Conservation (phyloP, 768 basidiomycete species). For the Rhizopogon sp. region DNA sequence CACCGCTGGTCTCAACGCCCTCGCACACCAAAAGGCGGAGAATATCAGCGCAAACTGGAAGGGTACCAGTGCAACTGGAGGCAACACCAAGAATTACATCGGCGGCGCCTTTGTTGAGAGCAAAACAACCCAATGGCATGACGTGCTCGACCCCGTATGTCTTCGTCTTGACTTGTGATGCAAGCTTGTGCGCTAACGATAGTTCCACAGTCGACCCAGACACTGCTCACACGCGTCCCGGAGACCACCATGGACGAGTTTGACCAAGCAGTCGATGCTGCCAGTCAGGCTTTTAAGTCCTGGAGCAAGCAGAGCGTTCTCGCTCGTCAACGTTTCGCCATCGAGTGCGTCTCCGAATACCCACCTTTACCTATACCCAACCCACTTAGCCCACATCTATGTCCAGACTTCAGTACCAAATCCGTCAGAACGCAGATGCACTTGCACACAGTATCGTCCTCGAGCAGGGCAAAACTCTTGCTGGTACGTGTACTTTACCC, state of each 20-base stretch:
- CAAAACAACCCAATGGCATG: conserved; percentile 72
- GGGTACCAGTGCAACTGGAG: conserved; percentile 84
- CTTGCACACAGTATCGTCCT: conserved; percentile 87
- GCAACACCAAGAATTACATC: conserved; percentile 87
- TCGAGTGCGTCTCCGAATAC: conserved; percentile 61
- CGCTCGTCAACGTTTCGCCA: conserved; percentile 78
- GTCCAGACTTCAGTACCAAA: conserved; percentile 74
- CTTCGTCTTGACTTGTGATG: neutral
- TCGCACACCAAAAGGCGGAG: conserved; percentile 60
- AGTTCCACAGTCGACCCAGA: conserved; percentile 73
- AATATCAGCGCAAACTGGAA: conserved; percentile 74
- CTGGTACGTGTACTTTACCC: conserved; percentile 41
- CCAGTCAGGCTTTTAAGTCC: conserved; percentile 78
- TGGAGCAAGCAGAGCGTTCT: conserved; percentile 88
- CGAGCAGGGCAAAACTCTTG: conserved; percentile 93
- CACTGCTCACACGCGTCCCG: conserved; percentile 82
- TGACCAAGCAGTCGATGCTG: conserved; percentile 75
- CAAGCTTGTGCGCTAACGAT: neutral
- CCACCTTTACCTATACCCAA: neutral
- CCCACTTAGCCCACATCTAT: conserved; percentile 2
- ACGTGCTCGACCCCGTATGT: conserved; percentile 85
- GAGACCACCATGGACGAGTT: conserved; percentile 84
- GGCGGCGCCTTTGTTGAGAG: conserved; percentile 88
- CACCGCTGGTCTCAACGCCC: conserved; percentile 43
- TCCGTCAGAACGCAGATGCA: conserved; percentile 81